A percentile compares a stretch with the other conserved stretches of the same genome.
These are phyloP conservation scores for Hibiscus syriacus DNA, from an alignment of 345 rosid species.

Conservation along the genomic window DNA sequence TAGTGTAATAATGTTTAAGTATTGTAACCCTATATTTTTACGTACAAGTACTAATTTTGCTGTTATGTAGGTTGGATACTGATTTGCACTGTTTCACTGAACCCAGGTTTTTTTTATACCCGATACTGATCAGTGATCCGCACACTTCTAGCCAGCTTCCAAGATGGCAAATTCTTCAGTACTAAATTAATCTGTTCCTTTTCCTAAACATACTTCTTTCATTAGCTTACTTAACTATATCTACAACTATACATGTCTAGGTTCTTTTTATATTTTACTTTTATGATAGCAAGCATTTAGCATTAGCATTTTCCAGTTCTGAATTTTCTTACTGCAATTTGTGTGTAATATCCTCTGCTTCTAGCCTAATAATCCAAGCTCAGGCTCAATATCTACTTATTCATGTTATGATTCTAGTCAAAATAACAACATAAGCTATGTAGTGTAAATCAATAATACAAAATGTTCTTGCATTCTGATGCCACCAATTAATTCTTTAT, in stretches of 20 bases:
- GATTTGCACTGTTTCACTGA: neutral
- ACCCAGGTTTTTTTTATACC: neutral
- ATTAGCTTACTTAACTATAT: neutral
- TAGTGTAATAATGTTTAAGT: neutral
- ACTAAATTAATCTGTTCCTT: neutral
- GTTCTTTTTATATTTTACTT: too few relatives aligned
- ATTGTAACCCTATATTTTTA: neutral
- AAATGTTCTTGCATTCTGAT: too few relatives aligned
- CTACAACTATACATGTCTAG: neutral
- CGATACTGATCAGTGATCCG: neutral
- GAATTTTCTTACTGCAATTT: too few relatives aligned
- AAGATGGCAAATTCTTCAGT: slow-evolving; percentile 5
- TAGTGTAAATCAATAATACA: too few relatives aligned
- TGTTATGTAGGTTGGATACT: neutral
- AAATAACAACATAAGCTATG: too few relatives aligned
- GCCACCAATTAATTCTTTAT: too few relatives aligned
- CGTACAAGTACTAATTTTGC: neutral
- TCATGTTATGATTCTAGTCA: too few relatives aligned
- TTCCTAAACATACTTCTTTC: neutral
- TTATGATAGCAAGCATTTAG: too few relatives aligned
- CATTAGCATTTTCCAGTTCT: too few relatives aligned
- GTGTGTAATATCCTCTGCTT: too few relatives aligned
- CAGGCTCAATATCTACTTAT: too few relatives aligned
- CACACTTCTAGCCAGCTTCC: neutral
- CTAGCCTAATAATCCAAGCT: too few relatives aligned